These are phyloP conservation scores for Mycena floridula DNA, from an alignment of 768 basidiomycete species.

Conservation along the genomic window DNA sequence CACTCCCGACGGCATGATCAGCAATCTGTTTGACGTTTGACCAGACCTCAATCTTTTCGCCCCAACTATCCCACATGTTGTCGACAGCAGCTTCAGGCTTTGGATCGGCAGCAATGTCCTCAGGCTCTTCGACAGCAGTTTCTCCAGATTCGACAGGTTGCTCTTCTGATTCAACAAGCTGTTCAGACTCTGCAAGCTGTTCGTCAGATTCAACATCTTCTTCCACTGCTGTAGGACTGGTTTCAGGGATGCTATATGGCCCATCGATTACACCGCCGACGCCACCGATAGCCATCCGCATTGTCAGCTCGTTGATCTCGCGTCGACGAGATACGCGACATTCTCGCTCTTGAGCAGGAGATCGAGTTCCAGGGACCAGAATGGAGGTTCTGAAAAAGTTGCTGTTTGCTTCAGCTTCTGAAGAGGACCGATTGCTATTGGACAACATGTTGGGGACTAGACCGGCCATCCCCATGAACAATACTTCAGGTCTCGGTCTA, in stretches of 20 bases:
- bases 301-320: constrained; percentile 75
- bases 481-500: constrained; percentile 39
- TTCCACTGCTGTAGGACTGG: neutral
- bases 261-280: constrained; percentile 59
- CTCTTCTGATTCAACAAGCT: too few species aligned
- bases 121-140: neutral
- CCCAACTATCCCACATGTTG: constrained; percentile 63
- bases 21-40: constrained; percentile 63
- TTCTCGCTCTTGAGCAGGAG: constrained; percentile 43
- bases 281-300: constrained; percentile 77
- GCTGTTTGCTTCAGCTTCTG: too few species aligned
- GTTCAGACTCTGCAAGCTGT: too few species aligned
- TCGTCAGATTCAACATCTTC: constrained; percentile 1
- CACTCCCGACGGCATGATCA: constrained; percentile 69
- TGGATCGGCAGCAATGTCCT: too few species aligned
- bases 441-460: constrained; percentile 15
- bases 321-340: constrained; percentile 57
- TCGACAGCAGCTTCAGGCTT: neutral
- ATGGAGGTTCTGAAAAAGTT: constrained; percentile 70
- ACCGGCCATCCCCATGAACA: constrained; percentile 32
- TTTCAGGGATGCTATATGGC: constrained; percentile 1
- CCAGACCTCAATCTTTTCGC: constrained; percentile 64
- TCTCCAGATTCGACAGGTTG: neutral
- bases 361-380: constrained; percentile 59
- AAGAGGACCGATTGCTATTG: neutral